A percentile compares a stretch with the other conserved stretches of the same genome.
These are phyloP conservation scores for Brassica juncea DNA, from an alignment of 345 rosid species.

Conservation along the genomic window DNA sequence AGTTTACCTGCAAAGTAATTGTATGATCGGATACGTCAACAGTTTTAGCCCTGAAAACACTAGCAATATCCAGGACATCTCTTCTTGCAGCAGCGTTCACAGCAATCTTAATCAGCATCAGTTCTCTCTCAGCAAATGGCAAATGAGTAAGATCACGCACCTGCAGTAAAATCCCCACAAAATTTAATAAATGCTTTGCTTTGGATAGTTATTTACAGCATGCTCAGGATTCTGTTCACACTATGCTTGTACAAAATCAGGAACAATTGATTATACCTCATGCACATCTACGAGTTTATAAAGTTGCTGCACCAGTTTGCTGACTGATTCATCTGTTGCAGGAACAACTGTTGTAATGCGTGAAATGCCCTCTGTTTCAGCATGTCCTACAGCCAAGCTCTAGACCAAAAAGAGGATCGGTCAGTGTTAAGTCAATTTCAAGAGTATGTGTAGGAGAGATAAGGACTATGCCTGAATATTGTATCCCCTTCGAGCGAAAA, in stretches of 20 bases:
- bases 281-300: conserved; percentile 46
- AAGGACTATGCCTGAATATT: conserved; percentile 69
- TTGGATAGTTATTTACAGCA: neutral
- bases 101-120: conserved; percentile 67
- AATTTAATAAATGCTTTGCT: conserved; percentile 6
- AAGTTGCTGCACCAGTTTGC: conserved; percentile 47
- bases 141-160: conserved; percentile 64
- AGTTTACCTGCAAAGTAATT: conserved; percentile 63
- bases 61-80: conserved; percentile 69
- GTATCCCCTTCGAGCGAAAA: conserved; percentile 82
- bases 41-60: conserved; percentile 69
- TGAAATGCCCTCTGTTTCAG: conserved; percentile 45
- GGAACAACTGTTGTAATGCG: conserved; percentile 48
- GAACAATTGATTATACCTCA: conserved; percentile 26
- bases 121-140: conserved; percentile 72
- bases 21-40: conserved; percentile 79
- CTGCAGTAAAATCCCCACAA: conserved; percentile 39
- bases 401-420: neutral
- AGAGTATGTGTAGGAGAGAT: conserved; percentile 14
- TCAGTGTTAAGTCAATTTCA: conserved; percentile 6
- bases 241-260: neutral
- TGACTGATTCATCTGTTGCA: conserved; percentile 47
- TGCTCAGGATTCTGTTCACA: neutral
- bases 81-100: conserved; percentile 64
- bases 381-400: conserved; percentile 49